Conservation (phyloP, 208 protist species). For the Leptomonas pyrrhocoris region DNA sequence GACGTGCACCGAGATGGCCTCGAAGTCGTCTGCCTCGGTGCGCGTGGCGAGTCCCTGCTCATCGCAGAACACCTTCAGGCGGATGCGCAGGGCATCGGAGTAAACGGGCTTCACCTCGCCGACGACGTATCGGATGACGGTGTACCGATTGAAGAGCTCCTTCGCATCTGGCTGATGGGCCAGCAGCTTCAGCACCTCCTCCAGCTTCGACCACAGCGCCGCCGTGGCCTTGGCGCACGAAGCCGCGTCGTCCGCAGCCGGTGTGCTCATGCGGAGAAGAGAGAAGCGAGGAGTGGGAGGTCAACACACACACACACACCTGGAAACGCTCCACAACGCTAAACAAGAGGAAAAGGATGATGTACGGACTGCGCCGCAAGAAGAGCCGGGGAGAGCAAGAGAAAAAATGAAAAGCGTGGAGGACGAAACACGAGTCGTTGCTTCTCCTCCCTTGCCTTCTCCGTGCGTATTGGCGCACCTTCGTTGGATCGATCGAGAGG, state of each 20-base stretch:
- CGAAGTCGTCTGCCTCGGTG: slow-evolving; percentile 38
- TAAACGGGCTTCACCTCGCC: slow-evolving; percentile 46
- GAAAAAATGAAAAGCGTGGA: too few species aligned
- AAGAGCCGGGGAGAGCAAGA: too few species aligned
- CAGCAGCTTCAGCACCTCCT: slow-evolving; percentile 27
- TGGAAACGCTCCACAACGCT: too few species aligned
- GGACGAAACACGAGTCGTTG: too few species aligned
- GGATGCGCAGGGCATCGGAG: slow-evolving; percentile 25
- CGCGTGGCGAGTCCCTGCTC: slow-evolving; percentile 19
- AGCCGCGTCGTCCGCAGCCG: slow-evolving; percentile 8
- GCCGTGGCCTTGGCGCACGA: slow-evolving; percentile 11
- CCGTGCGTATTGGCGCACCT: too few species aligned
- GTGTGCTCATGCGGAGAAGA: background rate
- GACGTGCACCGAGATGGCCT: slow-evolving; percentile 47
- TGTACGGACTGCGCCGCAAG: too few species aligned
- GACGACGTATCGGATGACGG: slow-evolving; percentile 33
- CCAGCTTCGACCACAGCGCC: slow-evolving; percentile 26
- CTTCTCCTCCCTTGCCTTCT: too few species aligned
- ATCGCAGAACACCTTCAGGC: slow-evolving; percentile 34
- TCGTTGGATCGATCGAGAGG: too few species aligned
- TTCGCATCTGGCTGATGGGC: slow-evolving; percentile 20
- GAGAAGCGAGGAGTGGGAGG: background rate
- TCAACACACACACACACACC: background rate
- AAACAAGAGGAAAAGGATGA: too few species aligned
- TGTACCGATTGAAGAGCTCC: slow-evolving; percentile 31